Percentiles rank a stretch among this genome's conserved stretches.
Conservation (phyloP, 306 rosid species). For the Bauhinia variegata region DNA sequence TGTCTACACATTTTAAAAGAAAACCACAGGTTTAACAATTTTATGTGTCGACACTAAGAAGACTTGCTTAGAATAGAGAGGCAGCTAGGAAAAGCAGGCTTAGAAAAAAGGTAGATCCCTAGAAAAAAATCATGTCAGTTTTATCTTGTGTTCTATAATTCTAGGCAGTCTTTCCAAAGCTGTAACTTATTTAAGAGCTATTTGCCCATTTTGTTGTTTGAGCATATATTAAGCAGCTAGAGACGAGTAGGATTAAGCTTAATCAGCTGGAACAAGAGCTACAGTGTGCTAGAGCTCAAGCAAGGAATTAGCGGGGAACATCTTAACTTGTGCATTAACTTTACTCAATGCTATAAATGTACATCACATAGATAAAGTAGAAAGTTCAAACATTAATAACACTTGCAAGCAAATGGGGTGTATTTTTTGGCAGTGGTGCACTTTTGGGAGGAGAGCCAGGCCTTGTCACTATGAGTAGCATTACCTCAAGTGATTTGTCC, state of each 20-base stretch:
- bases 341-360: slow-evolving; percentile 28
- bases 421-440: slow-evolving; percentile 69
- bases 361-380: slow-evolving; percentile 17
- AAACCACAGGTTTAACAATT: too few relatives aligned
- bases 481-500: slow-evolving; percentile 60
- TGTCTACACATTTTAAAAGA: too few relatives aligned
- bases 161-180: slow-evolving; percentile 32
- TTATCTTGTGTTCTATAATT: slow-evolving; percentile 25
- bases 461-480: slow-evolving; percentile 55
- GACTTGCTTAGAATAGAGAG: slow-evolving; percentile 99
- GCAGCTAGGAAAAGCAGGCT: slow-evolving; percentile 99
- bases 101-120: slow-evolving; percentile 73
- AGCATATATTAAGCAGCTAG: slow-evolving; percentile 97
- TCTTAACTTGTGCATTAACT: slow-evolving; percentile 9
- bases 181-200: background rate
- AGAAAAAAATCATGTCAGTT: background rate
- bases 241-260: slow-evolving; percentile 91
- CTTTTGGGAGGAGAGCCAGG: slow-evolving; percentile 79
- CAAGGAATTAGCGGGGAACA: slow-evolving; percentile 19
- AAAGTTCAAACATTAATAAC: background rate
- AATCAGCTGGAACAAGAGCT: slow-evolving; percentile 93
- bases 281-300: slow-evolving; percentile 83
- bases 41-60: slow-evolving; percentile 73
- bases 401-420: slow-evolving; percentile 48
- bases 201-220: background rate